Percentiles rank a stretch among this genome's conserved stretches.
phyloP scores from a whole-genome alignment of 2,329 filamentous ascomycete genomes.

The Pezicula neosporulosa region DNA sequence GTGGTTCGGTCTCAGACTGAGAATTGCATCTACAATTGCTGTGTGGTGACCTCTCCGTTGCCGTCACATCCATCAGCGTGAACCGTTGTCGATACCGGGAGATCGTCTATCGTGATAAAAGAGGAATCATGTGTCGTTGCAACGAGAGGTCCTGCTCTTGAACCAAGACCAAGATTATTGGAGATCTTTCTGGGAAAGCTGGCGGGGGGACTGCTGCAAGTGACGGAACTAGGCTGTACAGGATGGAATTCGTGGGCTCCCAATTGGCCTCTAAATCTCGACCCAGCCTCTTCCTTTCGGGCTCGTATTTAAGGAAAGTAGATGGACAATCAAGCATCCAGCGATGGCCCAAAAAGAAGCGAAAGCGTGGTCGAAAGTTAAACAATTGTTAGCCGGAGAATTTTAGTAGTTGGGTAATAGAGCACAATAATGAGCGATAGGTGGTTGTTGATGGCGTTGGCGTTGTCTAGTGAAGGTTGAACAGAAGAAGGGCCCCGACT shows the following conservation, averaged over 20 bases:
- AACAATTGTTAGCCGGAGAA: background rate
- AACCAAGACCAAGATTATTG: background rate
- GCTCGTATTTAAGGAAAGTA: background rate
- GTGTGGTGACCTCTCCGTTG: background rate
- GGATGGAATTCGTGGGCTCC: background rate
- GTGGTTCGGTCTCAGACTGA: conserved; percentile 3
- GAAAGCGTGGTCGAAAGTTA: background rate
- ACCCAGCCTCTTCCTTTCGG: background rate
- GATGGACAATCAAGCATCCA: background rate
- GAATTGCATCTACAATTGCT: conserved; percentile 5
- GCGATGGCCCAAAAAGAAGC: background rate
- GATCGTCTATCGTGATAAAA: background rate
- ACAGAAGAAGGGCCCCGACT: too few relatives aligned
- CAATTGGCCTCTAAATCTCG: background rate
- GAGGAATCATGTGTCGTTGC: background rate
- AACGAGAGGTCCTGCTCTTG: background rate
- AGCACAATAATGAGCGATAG: background rate
- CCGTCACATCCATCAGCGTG: background rate
- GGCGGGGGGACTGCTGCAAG: conserved; percentile 1
- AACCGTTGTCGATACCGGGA: background rate
- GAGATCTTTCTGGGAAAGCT: conserved; percentile 1
- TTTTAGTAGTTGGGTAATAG: background rate
- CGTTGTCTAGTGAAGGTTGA: background rate
- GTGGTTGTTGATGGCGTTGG: background rate
- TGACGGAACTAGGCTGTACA: conserved; percentile 1